These are phyloP conservation scores for Aureobasidium sp. DNA, from an alignment of 2,329 filamentous ascomycete genomes.

Conservation along the genomic window DNA sequence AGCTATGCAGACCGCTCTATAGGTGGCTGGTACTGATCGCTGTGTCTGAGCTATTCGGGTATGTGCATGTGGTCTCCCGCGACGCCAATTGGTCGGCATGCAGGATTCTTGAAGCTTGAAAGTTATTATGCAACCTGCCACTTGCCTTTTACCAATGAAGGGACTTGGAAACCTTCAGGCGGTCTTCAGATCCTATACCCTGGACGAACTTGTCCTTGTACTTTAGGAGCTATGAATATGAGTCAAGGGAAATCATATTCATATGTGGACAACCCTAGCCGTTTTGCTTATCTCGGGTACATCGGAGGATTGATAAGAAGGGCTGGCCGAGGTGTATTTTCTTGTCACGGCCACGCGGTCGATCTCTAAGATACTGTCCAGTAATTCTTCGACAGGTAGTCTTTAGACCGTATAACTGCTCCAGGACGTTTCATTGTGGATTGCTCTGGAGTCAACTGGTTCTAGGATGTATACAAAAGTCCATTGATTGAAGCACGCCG, in stretches of 20 bases:
- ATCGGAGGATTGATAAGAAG: conserved; percentile 10
- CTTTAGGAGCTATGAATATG: background rate
- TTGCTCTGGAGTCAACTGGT: background rate
- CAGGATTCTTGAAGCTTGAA: background rate
- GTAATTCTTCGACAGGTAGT: background rate
- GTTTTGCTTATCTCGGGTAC: conserved; percentile 10
- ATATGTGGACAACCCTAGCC: background rate
- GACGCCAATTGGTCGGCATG: background rate
- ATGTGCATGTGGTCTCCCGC: background rate
- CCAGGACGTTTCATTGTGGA: background rate
- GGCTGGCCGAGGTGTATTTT: background rate
- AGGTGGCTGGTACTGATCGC: background rate
- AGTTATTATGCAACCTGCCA: background rate
- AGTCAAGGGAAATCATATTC: background rate
- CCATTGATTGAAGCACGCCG: background rate
- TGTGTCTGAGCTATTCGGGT: background rate
- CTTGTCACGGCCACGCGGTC: background rate
- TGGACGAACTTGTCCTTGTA: background rate
- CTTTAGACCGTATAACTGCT: background rate
- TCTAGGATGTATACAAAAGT: background rate
- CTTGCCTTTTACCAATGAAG: background rate
- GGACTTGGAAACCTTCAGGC: background rate
- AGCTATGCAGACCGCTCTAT: background rate
- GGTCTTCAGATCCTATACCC: background rate
- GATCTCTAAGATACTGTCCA: background rate